Evolutionary conservation across 2,329 filamentous ascomycete genomes (phyloP), one percentile per base, ranked within the genome.

Genomic region (Fonsecaea nubica): DNA sequence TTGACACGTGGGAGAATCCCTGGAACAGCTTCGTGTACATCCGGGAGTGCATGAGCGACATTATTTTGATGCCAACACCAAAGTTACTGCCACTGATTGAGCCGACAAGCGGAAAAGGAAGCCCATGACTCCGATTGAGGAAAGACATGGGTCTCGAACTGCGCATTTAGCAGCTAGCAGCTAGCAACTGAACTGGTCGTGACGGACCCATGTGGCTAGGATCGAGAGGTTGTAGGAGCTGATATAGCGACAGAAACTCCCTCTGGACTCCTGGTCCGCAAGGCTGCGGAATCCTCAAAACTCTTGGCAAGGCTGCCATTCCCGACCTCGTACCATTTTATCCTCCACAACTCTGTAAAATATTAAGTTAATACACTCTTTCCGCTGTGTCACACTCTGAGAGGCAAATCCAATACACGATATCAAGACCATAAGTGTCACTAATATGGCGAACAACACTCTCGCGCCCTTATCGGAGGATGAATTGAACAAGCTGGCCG

Each of bases 1-100:
- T 73, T 32, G 63, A 72, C 59, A 73, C 71, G 10, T 70, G 68
- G 70, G 69, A 73, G 15, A 73, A 73, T 58, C 71, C 71, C 15
- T 73, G 71, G 71, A 69, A 63, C 42, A 66, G 68, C 38, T 73
- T 73, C 50, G 69, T 66, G 33, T 72, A 70, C 53, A 67, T 73
- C 58, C 50, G 70, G 50, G 64, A 72, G 38, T 71, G 67, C 36
- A 73, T 73, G 71, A 69, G 65, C 53, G 70, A 71, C 30, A 65
- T 73, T 42, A 63, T 73, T 9, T 45, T 73, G 15, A 68, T 73
- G 63, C 67, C 68, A 3, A 67, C 69, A 33, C 48, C 52, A 15
- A 55, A 66, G 9, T 42, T 73, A 42, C 62, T 71, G 32, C 70
- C 69, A 9, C 30, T 71, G 54, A 71, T 71, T 52, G 69, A 69